phyloP scores from a whole-genome alignment of 2,329 filamentous ascomycete species.

The Fonsecaea pugnacius region DNA sequence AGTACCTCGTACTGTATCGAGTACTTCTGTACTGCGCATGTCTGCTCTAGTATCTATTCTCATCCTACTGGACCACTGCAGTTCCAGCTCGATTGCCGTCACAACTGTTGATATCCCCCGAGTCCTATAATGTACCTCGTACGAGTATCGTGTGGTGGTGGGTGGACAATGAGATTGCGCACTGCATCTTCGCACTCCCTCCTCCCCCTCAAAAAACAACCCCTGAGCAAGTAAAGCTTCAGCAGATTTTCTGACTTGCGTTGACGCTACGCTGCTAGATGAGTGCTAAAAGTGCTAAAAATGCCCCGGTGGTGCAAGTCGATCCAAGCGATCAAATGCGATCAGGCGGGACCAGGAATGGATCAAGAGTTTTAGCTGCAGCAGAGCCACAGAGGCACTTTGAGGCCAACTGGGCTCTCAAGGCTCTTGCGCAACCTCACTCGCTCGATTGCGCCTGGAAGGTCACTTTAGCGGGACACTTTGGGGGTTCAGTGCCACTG shows the following conservation, averaged over 20 bases:
- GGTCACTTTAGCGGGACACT: slow-evolving; percentile 6
- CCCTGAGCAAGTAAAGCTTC: slow-evolving; percentile 9
- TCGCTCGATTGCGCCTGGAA: slow-evolving; percentile 13
- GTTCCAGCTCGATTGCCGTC: background rate
- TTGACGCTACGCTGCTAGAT: slow-evolving; percentile 8
- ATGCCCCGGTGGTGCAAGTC: slow-evolving; percentile 16
- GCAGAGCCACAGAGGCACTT: background rate
- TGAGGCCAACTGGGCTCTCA: background rate
- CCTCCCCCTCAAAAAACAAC: background rate
- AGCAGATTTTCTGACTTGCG: slow-evolving; percentile 14
- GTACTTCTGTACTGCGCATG: too few relatives aligned
- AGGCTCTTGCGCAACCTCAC: slow-evolving; percentile 13
- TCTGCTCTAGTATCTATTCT: too few relatives aligned
- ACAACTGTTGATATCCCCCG: background rate
- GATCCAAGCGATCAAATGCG: slow-evolving; percentile 8
- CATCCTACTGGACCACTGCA: background rate
- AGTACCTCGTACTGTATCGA: background rate
- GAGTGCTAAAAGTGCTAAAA: slow-evolving; percentile 19
- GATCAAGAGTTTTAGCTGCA: slow-evolving; percentile 17
- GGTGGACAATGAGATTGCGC: slow-evolving; percentile 5
- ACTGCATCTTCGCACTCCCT: slow-evolving; percentile 9
- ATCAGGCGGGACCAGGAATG: slow-evolving; percentile 15
- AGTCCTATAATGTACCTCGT: background rate
- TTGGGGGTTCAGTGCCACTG: background rate
- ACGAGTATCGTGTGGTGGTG: background rate